phyloP scores from a whole-genome alignment of 805 yeast species.

The Yarrowia sp. region DNA sequence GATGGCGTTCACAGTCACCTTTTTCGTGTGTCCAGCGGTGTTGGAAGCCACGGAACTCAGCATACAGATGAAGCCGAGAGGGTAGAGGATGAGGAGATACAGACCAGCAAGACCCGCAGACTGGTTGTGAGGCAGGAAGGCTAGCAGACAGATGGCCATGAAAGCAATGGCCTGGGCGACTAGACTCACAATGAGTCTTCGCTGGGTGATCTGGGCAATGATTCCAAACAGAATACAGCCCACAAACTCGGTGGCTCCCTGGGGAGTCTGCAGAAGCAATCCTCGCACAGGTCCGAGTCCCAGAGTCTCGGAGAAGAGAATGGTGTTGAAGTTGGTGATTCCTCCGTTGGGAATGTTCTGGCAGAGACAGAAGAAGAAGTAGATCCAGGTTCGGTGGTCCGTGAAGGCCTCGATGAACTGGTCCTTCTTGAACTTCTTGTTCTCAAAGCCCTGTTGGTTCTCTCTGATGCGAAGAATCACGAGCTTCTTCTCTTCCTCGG shows the following conservation, averaged over 20 bases:
- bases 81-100: slow-evolving; percentile 40
- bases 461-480: slow-evolving; percentile 53
- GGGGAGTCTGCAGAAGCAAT: slow-evolving; percentile 38
- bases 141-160: slow-evolving; percentile 45
- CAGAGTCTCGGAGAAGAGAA: slow-evolving; percentile 40
- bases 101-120: slow-evolving; percentile 45
- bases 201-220: slow-evolving; percentile 27
- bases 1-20: slow-evolving; percentile 56
- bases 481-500: slow-evolving; percentile 47
- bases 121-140: slow-evolving; percentile 41
- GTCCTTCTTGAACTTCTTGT: slow-evolving; percentile 48
- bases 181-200: slow-evolving; percentile 42
- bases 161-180: slow-evolving; percentile 50
- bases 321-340: slow-evolving; percentile 48
- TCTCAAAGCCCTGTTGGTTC: slow-evolving; percentile 59
- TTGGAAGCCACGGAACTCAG: slow-evolving; percentile 45
- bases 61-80: slow-evolving; percentile 42
- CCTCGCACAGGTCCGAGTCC: slow-evolving; percentile 28
- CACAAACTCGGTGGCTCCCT: slow-evolving; percentile 41
- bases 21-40: slow-evolving; percentile 74
- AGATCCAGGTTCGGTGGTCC: slow-evolving; percentile 52
- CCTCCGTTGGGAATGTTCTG: slow-evolving; percentile 55
- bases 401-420: slow-evolving; percentile 52
- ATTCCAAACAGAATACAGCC: slow-evolving; percentile 29
- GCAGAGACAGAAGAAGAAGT: slow-evolving; percentile 43